phyloP scores from a whole-genome alignment of 2,329 filamentous ascomycete genomes.

The Scytalidium sp. region DNA sequence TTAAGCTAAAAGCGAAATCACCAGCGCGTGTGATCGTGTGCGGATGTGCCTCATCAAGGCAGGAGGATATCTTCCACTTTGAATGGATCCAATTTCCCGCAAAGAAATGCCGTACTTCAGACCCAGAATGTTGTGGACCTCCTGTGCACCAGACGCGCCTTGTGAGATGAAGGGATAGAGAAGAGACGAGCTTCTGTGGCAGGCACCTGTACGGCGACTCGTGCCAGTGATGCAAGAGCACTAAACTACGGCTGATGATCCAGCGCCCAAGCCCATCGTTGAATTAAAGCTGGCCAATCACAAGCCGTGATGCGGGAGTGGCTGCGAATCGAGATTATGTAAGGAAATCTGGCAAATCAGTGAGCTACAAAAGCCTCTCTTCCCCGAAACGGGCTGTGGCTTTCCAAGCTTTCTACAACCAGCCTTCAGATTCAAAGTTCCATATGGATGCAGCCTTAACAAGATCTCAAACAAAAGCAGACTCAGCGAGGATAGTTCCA shows the following conservation, averaged over 20 bases:
- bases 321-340: background rate
- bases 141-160: background rate
- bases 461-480: background rate
- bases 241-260: background rate
- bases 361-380: background rate
- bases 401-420: background rate
- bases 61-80: background rate
- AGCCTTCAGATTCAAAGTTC: background rate
- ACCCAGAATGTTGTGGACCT: too few relatives aligned
- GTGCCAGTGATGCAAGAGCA: background rate
- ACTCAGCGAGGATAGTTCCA: background rate
- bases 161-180: background rate
- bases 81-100: background rate
- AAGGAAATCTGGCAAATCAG: background rate
- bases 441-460: background rate
- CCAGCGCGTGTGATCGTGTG: conserved; percentile 11
- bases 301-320: background rate
- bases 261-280: background rate
- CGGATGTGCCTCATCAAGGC: conserved; percentile 12
- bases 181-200: too few relatives aligned
- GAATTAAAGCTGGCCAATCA: background rate
- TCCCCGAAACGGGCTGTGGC: background rate
- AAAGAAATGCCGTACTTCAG: too few relatives aligned
- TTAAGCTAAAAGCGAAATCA: conserved; percentile 5
- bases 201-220: background rate